Evolutionary conservation across 2,329 filamentous ascomycete species (phyloP).

Genomic region (Cytospora mali): DNA sequence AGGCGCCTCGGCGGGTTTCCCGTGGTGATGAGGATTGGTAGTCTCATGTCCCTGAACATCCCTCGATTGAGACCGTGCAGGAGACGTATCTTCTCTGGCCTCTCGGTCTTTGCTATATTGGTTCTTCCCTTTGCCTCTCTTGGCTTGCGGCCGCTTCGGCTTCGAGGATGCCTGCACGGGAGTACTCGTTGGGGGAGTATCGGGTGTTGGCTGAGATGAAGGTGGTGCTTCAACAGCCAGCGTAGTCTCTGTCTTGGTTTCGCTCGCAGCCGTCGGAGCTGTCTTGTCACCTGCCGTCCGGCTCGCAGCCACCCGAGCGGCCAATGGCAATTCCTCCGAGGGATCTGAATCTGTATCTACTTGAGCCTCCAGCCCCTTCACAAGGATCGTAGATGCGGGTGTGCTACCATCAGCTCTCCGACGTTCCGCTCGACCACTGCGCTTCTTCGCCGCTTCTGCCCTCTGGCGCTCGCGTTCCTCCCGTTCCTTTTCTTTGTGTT

Average conservation of each 20-base stretch:
- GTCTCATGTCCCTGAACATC: constrained; percentile 56
- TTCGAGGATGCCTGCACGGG: constrained; percentile 55
- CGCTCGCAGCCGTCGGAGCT: constrained; percentile 27
- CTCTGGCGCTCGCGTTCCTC: constrained; percentile 76
- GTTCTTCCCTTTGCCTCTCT: constrained; percentile 73
- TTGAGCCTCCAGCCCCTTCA: constrained; percentile 41
- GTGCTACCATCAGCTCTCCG: constrained; percentile 76
- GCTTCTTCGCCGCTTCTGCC: constrained; percentile 74
- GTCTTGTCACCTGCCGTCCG: constrained; percentile 32
- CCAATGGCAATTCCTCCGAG: constrained; percentile 66
- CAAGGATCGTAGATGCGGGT: constrained; percentile 28
- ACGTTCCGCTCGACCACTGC: constrained; percentile 80
- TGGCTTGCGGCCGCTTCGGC: constrained; percentile 66
- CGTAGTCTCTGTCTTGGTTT: constrained; percentile 29
- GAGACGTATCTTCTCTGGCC: constrained; percentile 57
- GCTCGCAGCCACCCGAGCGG: constrained; percentile 43
- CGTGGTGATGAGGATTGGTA: constrained; percentile 36
- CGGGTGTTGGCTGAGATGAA: constrained; percentile 49
- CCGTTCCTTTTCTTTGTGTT: constrained; percentile 57
- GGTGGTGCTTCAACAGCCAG: constrained; percentile 45
- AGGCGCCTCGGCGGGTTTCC: constrained; percentile 35
- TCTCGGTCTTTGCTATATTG: constrained; percentile 82
- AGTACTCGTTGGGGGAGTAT: constrained; percentile 48
- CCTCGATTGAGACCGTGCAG: constrained; percentile 55
- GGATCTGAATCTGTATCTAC: constrained; percentile 66